phyloP scores from a whole-genome alignment of 352 stramenopile genomes.

The Globisporangium uncinulatum region DNA sequence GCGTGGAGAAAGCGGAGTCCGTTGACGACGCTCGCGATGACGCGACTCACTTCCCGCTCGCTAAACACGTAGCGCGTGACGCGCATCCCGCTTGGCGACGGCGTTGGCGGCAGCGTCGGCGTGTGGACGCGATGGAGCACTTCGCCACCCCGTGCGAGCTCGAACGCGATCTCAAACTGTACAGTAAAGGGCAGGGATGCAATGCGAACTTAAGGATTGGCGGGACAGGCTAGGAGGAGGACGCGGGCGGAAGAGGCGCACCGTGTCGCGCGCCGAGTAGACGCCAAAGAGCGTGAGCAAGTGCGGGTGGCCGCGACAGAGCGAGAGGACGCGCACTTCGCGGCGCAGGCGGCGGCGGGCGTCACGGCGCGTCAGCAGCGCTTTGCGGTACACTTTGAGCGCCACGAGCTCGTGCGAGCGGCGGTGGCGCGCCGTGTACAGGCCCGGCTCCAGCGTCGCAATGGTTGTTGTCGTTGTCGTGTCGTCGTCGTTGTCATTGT shows the following conservation, averaged over 20 bases:
- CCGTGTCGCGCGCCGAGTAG: conserved; percentile 30
- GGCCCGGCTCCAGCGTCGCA: conserved; percentile 20
- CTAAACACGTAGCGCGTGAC: conserved; percentile 21
- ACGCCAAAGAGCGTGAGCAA: conserved; percentile 66
- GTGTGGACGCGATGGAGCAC: conserved; percentile 38
- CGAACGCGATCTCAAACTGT: conserved; percentile 69
- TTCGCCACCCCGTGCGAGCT: conserved; percentile 59
- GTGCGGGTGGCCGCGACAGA: conserved; percentile 45
- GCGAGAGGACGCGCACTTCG: conserved; percentile 53
- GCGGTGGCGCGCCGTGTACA: conserved; percentile 56
- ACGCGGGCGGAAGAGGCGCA: conserved; percentile 6
- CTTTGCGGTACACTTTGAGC: conserved; percentile 63
- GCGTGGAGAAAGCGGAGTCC: conserved; percentile 59
- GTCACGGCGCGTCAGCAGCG: conserved; percentile 30
- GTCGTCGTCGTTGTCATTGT: not conserved
- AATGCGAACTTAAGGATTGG: not conserved
- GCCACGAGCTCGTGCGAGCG: conserved; percentile 61
- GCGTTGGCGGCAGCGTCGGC: not conserved
- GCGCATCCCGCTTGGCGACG: not conserved
- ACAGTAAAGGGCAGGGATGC: not conserved
- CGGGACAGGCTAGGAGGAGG: not conserved
- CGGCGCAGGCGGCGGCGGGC: conserved; percentile 59
- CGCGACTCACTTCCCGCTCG: conserved; percentile 51
- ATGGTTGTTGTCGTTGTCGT: not conserved
- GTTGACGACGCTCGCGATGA: conserved; percentile 31